Evolutionary conservation across 2,329 filamentous ascomycete genomes (phyloP), one percentile per base, ranked within the genome.

Genomic region (Botryosphaeria dothidea): DNA sequence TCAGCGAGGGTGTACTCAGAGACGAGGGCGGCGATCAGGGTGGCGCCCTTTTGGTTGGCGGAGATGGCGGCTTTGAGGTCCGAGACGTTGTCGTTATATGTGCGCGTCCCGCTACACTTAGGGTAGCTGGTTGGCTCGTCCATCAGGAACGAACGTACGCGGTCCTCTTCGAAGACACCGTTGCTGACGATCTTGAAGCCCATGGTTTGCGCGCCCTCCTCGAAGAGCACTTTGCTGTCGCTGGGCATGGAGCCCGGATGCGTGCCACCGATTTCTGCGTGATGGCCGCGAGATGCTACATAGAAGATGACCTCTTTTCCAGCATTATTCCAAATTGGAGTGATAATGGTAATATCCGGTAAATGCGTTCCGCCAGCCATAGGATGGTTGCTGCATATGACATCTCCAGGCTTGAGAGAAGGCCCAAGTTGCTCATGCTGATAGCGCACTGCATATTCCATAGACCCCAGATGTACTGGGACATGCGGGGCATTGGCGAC

Each of bases 401-500:
- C 77, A 57, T 81, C 79, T 1, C 79, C 79, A 0, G 73, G 71
- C n/a, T 71, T 70, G 4, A 81, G 63, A n/a, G 73, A 72, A 3
- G 73, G 74, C 1, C 67, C 65, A 69, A 74, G 77, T 13, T 73
- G 70, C 19, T 74, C 69, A 49, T 79, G 77, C 57, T 81, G 79
- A 2, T 74, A 77, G 13, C 74, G 71, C 2, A 81, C 76, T 7
- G 77, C 78, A 57, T 78, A 78, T 51, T 78, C 75, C 79, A 81
- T 81, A n/a, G 73, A 76, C 4, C 79, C 79, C 1, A 81, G 71
- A 58, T 80, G 78, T 8, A 79, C 77, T 0, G 79, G 79, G 0
- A 81, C 76, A 54, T 81, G 77, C 5, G 77, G 78, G 3, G 77
- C 77, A 45, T 79, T 79, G 46, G 79, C 79, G 1, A 80, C 77